These are phyloP conservation scores for Fragaria ananassa DNA, from an alignment of 306 rosid genomes.

Conservation along the genomic window DNA sequence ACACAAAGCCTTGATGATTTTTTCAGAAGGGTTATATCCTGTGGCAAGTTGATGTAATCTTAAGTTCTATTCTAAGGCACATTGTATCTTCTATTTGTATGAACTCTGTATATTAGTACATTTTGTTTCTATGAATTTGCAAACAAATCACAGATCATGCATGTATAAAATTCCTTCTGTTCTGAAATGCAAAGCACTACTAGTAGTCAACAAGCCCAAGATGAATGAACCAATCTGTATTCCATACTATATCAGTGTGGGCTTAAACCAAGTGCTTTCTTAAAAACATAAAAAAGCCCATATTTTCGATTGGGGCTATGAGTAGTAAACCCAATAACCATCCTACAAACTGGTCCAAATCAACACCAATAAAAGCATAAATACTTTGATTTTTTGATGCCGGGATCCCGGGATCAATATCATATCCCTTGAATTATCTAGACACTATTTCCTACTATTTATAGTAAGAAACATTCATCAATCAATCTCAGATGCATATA, in stretches of 20 bases:
- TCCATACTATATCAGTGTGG: not conserved
- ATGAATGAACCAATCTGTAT: not conserved
- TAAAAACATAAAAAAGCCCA: not conserved
- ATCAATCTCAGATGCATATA: not conserved
- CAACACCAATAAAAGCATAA: too few species aligned
- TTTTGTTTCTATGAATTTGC: not conserved
- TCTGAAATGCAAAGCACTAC: not conserved
- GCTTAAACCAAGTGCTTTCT: not conserved
- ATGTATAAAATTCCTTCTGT: not conserved
- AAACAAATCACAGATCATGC: not conserved
- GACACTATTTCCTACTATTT: not conserved
- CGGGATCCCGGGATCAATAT: too few species aligned
- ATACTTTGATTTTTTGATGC: too few species aligned
- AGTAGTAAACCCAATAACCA: not conserved
- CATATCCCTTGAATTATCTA: too few species aligned
- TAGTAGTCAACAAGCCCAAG: not conserved
- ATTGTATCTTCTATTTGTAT: not conserved
- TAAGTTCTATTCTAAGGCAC: not conserved
- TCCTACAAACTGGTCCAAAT: not conserved
- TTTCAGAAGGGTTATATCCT: constrained; percentile 10
- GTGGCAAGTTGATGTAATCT: not conserved
- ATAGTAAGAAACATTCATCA: not conserved
- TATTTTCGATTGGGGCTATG: not conserved
- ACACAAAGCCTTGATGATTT: constrained; percentile 32
- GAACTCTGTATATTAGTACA: not conserved